Evolutionary conservation across 176 grass and related monocot species (phyloP).

Genomic region (Bolboschoenus planiculmis): DNA sequence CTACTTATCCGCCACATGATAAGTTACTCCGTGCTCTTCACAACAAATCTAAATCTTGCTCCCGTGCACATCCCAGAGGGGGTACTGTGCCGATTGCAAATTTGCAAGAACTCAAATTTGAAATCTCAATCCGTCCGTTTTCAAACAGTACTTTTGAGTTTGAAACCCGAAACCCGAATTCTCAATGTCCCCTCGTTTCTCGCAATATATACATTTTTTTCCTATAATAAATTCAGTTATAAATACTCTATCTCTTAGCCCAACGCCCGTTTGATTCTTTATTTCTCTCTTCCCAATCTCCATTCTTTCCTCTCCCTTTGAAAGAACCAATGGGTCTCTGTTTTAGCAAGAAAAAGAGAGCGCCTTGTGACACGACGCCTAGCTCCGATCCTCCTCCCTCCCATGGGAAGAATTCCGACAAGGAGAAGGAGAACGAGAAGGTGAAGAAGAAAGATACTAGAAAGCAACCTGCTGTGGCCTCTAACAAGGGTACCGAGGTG

Average conservation of each 20-base stretch:
- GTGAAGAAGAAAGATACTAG: constrained; percentile 5
- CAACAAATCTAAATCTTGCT: not conserved
- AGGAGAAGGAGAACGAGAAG: constrained; percentile 19
- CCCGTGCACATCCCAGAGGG: constrained; percentile 30
- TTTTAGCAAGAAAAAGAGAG: constrained; percentile 73
- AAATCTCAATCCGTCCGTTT: constrained; percentile 36
- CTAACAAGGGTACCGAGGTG: not conserved
- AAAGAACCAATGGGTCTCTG: constrained; percentile 65
- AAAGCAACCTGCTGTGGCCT: not conserved
- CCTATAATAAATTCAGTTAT: not conserved
- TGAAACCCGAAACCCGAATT: not conserved
- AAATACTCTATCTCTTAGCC: constrained; percentile 10
- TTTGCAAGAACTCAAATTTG: constrained; percentile 33
- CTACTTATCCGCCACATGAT: not conserved
- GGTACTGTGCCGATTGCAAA: constrained; percentile 13
- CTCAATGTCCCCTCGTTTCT: constrained; percentile 20
- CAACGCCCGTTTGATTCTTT: constrained; percentile 17
- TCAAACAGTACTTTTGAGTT: constrained; percentile 23
- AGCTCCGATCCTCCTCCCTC: not conserved
- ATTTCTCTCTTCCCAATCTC: not conserved
- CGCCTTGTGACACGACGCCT: constrained; percentile 19
- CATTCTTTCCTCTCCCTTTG: not conserved
- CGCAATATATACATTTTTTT: not conserved
- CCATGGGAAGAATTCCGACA: not conserved
- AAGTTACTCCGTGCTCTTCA: not conserved